Base-by-base conservation (phyloP, 164 flowering plant genomes). In the Vitis rotundifolia region DNA sequence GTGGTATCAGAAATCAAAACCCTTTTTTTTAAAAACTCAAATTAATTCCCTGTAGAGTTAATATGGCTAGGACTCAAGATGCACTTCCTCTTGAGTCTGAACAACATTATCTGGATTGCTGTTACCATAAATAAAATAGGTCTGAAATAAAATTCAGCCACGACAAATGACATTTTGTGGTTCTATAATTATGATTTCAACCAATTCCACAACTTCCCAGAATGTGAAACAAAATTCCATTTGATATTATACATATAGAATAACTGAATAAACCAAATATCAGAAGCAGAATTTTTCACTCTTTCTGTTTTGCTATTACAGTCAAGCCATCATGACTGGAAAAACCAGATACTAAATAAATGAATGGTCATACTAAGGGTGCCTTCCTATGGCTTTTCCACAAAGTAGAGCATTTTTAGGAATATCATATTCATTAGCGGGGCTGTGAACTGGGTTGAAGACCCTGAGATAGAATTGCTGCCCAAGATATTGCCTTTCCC, bases 401-500 rank as follows among this genome's bases (percentile, higher is more conserved):
- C 92, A 88, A 44, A 82, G 80, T 2, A 87, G 77, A 59, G 68
- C 85, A 62, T 88, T 87, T 3, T 76, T 14, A 37, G 92, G 90
- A 31, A 81, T 81, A 73, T 76, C 73, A 56, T 88, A 88, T 67
- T 88, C 92, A 49, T 83, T 88, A 4, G 85, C 74, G 50, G 80
- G 79, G 69, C 75, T 87, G 11, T 51, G 73, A 12, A 59, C 68
- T 7, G 82, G 64, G 65, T 62, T 79, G 78, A 79, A 84, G 5
- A 88, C 92, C 49, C 84, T 76, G 26, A 88, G 79, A 70, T 88
- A 88, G 14, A 88, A 74, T 60, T 88, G 87, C 55, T 86, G 92
- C 11, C 92, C 92, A 2, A 87, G 82, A 67, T 87, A 87, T 58
- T 84, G 89, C 55, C 88, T 78, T n/a, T 78, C 87, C 92, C 92